Base-by-base conservation (phyloP, 106 monocot genomes). In the Allium fistulosum region DNA sequence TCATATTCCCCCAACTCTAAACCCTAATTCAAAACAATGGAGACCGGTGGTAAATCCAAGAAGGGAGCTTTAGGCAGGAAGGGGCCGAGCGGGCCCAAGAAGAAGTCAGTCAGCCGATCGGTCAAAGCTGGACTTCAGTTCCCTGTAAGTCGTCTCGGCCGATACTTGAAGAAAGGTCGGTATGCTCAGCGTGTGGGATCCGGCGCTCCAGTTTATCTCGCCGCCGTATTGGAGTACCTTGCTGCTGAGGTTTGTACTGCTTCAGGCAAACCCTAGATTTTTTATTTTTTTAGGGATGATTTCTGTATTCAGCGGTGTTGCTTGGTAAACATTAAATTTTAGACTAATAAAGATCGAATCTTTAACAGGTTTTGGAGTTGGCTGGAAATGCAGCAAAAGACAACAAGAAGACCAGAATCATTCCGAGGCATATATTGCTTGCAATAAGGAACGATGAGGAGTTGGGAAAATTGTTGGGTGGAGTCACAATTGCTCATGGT, bases 71-170 rank as follows among this genome's bases (percentile, higher is more conserved):
- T 18, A n/a, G 84, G 80, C 28, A 78, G 81, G 37, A 37, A 37
- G 37, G 37, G 37, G 1, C 37, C 37, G 5, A 37, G 37, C 37
- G 37, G 37, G 37, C 0, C 75, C 6, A 65, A 28, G 60, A 81
- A 81, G 78, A 85, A 80, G 80, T 11, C 75, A 5, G 83, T 83
- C 2, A 48, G 76, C 10, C 58, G 76, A 0, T 79, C 79, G 12
- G 65, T 79, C 11, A 83, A 76, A 59, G 79, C 83, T 14, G 83
- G 83, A 0, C 79, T 83, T 58, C 79, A 83, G 72, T 83, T 83
- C 64, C 83, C 83, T 49, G 83, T 83, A 8, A 72, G 83, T 26
- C 75, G 83, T 14, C 79, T 83, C 51, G 83, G 79, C 45, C 83
- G 83, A 4, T 83, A 71, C 62, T 64, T 83, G 48, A 83, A 83